Evolutionary conservation across 331 rosid species (phyloP), one percentile per base, ranked within the genome.

Genomic region (Malus hybrid): DNA sequence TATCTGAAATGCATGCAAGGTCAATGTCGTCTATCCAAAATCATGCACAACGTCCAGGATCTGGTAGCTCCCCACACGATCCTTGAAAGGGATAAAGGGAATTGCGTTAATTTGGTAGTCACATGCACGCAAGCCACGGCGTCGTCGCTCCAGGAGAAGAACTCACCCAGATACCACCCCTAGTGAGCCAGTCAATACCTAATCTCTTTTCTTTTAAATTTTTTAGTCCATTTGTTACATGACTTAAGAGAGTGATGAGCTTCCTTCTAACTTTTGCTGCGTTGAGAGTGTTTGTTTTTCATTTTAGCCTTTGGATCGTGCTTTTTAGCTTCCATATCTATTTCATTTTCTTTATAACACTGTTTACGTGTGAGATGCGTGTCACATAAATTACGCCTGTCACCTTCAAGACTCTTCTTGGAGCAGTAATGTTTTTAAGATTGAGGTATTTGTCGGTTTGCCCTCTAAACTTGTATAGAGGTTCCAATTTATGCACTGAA

Each of bases 61-160:
- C 34, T 71, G 67, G 66, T 71, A 57, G 76, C 52, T 62, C 71
- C 73, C 52, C 46, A 70, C 22, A 56, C 10, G 34, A 59, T 67
- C 13, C 14, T 76, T 65, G 71, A 76, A 81, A 48, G 19, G 7
- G 73, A 73, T 50, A 76, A 76, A 46, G 69, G 71, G 13, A 9
- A 39, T 39, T 2, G 11, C 46, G 46, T 9, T 39, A 39, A 39
- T 9, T 60, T 3, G 28, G 2, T 18, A 14, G 34, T 5, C 22
- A 57, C 61, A 81, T 71, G 81, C 73, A 84, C 74, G 79, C 73
- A 70, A 78, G 73, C 73, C n/a, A 6, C 29, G 76, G 76, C 81
- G 81, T 74, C 19, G 11, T 15, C 12, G 46, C 46, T 39, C 4
- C 46, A 39, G 46, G 46, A 39, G 46, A 39, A 3, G 42, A 36